These are phyloP conservation scores for Rosa lucieae DNA, from an alignment of 306 rosid species.

Conservation along the genomic window DNA sequence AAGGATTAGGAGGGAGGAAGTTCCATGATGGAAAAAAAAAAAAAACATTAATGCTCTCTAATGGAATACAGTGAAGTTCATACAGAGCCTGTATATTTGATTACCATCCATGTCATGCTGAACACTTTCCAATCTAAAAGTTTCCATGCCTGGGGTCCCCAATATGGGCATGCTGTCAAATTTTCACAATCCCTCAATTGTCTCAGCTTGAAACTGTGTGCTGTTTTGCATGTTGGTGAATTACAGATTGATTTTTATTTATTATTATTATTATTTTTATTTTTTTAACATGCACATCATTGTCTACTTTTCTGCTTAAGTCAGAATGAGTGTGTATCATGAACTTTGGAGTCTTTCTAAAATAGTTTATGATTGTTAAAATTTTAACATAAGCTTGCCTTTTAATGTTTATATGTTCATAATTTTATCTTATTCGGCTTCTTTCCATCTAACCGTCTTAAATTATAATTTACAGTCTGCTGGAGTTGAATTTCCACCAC, in stretches of 20 bases:
- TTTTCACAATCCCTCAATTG: not conserved
- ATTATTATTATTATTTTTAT: too few species aligned
- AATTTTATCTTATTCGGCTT: not conserved
- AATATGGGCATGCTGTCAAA: not conserved
- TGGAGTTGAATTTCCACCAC: slow-evolving; percentile 97
- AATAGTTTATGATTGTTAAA: not conserved
- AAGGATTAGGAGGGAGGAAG: not conserved
- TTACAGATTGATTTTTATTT: not conserved
- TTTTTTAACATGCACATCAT: not conserved
- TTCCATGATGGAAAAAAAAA: not conserved
- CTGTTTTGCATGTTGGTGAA: not conserved
- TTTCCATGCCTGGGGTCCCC: not conserved
- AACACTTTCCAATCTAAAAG: not conserved
- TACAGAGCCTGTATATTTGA: not conserved
- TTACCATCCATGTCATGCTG: not conserved
- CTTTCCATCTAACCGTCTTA: slow-evolving; percentile 13
- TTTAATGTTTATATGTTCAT: not conserved
- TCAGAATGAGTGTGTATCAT: not conserved
- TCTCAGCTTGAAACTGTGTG: not conserved
- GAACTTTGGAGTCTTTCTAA: not conserved
- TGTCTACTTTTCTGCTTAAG: not conserved
- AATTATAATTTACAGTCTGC: slow-evolving; percentile 53
- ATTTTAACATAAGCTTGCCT: not conserved
- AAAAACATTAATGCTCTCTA: not conserved
- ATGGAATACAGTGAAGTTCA: not conserved